Evolutionary conservation across 495 filamentous ascomycete species (phyloP), one percentile per base, ranked within the genome.

Genomic region (Penicillium angulare): DNA sequence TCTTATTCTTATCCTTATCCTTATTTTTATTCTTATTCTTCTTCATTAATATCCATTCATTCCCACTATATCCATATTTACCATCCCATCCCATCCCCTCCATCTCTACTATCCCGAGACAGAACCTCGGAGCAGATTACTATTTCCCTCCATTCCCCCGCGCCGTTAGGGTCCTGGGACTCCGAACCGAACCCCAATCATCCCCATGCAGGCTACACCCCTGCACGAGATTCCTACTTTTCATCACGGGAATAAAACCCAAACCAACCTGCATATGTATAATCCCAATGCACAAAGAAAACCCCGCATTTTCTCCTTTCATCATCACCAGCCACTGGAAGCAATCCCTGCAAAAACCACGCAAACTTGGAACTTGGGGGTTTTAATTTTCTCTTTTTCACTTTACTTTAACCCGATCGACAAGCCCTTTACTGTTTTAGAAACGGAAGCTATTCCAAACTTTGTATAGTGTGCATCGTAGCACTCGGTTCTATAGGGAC

Each of bases 341-440:
- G n/a, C n/a, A n/a, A n/a, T n/a, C n/a, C n/a, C 26, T 29, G 26
- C 26, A 29, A 29, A 29, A 6, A 5, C 26, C 26, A 12, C 26
- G 12, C 12, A 29, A 29, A 6, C 26, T 29, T n/a, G n/a, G n/a
- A n/a, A n/a, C n/a, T n/a, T n/a, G n/a, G n/a, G n/a, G n/a, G n/a
- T 36, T 31, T 12, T 5, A 44, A n/a, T n/a, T n/a, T 17, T 5
- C 3, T 10, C 8, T 31, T 20, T 4, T 24, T 15, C 23, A 8
- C 8, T 24, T n/a, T 9, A 26, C 31, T 7, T 21, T 12, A 36
- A 13, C 39, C 22, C 36, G 50, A 52, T 54, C 52, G 52, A 38
- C 6, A 31, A 8, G 23, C 49, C n/a, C n/a, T n/a, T n/a, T 45
- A 45, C 55, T 50, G 34, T 54, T 54, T 54, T 58, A 10, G 50